These are phyloP conservation scores for Chloromonas sp. DNA, from an alignment of 163 green algal species.

Conservation along the genomic window DNA sequence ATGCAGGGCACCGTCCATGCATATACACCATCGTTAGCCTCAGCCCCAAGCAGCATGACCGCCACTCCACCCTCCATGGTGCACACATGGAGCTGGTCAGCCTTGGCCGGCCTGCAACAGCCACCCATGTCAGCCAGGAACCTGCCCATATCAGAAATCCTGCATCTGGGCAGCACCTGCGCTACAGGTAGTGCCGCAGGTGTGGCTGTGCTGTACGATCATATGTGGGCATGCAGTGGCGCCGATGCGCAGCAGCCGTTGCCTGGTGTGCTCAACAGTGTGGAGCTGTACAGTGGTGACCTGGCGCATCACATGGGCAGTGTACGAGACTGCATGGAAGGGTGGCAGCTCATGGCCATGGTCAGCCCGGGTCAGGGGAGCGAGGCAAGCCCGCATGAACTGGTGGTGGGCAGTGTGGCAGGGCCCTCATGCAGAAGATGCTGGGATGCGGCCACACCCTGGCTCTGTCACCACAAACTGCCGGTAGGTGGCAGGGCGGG, in stretches of 20 bases:
- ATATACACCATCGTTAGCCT: too few species aligned
- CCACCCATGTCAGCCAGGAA: too few species aligned
- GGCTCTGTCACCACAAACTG: slow-evolving; percentile 48
- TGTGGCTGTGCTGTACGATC: too few species aligned
- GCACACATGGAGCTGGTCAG: too few species aligned
- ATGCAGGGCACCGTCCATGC: too few species aligned
- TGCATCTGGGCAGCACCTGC: too few species aligned
- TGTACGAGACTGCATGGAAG: slow-evolving; percentile 6
- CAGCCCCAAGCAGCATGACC: too few species aligned
- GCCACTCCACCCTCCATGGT: too few species aligned
- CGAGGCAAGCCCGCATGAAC: background rate
- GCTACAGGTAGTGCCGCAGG: too few species aligned
- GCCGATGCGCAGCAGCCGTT: background rate
- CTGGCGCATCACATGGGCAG: slow-evolving; percentile 2
- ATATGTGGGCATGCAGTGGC: too few species aligned
- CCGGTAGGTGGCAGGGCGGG: slow-evolving; percentile 9
- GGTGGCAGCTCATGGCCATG: background rate
- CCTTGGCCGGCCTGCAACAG: too few species aligned
- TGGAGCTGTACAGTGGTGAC: slow-evolving; percentile 5
- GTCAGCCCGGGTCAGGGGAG: background rate
- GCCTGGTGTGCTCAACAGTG: background rate
- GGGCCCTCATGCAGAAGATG: slow-evolving; percentile 8
- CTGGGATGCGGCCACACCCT: slow-evolving; percentile 9
- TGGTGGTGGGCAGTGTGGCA: background rate
- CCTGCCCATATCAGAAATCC: too few species aligned